These are phyloP conservation scores for Eimeria sp. DNA, from an alignment of 169 alveolate species.

Conservation along the genomic window DNA sequence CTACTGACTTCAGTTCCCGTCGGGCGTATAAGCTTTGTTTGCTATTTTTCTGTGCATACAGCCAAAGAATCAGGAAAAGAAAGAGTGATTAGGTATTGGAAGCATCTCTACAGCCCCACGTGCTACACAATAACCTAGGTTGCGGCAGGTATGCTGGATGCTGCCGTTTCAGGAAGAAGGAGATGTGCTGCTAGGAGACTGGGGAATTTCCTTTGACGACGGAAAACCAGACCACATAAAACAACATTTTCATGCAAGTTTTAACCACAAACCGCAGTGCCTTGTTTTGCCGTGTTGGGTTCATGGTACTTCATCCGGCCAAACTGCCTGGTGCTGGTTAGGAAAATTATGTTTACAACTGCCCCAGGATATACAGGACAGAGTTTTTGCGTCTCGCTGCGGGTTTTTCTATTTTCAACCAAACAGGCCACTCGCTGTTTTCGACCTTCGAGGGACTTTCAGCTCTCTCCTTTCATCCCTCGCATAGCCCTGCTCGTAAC, in stretches of 20 bases:
- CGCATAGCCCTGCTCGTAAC: constrained; percentile 50
- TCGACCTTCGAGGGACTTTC: constrained; percentile 69
- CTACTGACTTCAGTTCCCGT: not conserved
- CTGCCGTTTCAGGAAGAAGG: constrained; percentile 73
- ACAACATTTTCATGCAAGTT: constrained; percentile 21
- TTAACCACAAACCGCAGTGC: not conserved
- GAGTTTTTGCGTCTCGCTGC: not conserved
- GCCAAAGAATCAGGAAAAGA: not conserved
- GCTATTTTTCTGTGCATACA: not conserved
- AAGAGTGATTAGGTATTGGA: not conserved
- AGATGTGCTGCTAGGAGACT: constrained; percentile 74
- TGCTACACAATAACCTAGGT: not conserved
- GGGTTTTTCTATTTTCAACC: not conserved
- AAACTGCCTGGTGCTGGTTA: not conserved
- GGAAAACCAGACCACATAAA: constrained; percentile 52
- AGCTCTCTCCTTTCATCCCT: constrained; percentile 68
- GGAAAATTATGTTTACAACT: not conserved
- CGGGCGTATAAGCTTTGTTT: not conserved
- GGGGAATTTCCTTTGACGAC: constrained; percentile 64
- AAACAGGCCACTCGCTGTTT: constrained; percentile 70
- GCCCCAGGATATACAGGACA: not conserved
- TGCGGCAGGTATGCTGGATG: not conserved
- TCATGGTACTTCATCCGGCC: not conserved
- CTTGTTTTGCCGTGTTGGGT: not conserved
- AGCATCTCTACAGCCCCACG: not conserved